Percentiles rank a stretch among this genome's conserved stretches.
These are phyloP conservation scores for Entomortierella beljakovae DNA, from an alignment of 192 early-diverging fungal genomes.

Conservation along the genomic window DNA sequence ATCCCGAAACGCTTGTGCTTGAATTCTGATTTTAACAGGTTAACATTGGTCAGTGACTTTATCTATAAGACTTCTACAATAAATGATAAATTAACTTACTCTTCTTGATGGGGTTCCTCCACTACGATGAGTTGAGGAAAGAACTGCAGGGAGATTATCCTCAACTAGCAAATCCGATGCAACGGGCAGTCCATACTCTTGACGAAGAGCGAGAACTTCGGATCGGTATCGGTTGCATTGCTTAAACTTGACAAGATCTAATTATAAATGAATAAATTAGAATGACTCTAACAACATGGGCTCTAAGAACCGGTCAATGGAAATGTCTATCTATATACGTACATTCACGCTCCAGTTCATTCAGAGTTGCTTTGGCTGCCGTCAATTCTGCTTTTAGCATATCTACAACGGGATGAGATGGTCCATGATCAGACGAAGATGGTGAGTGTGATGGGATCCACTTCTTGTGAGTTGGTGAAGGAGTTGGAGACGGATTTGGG, in stretches of 20 bases:
- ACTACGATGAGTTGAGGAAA: constrained; percentile 45
- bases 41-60: too few species aligned
- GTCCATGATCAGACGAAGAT: constrained; percentile 41
- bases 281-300: neutral
- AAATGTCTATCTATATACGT: neutral
- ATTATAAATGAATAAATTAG: neutral
- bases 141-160: constrained; percentile 31
- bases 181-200: constrained; percentile 42
- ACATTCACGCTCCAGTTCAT: constrained; percentile 59
- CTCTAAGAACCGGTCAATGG: neutral
- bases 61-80: neutral
- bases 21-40: constrained; percentile 28
- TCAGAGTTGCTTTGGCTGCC: constrained; percentile 40
- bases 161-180: constrained; percentile 42
- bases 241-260: constrained; percentile 51
- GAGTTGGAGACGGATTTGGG: constrained; percentile 46
- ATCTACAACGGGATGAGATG: constrained; percentile 51
- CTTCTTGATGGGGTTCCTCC: constrained; percentile 47
- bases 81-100: constrained; percentile 17
- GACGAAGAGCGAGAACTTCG: constrained; percentile 44
- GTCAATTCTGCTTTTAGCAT: constrained; percentile 54
- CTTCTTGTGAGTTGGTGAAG: constrained; percentile 50
- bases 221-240: constrained; percentile 43
- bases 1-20: constrained; percentile 43
- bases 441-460: constrained; percentile 53